phyloP scores from a whole-genome alignment of 2,329 filamentous ascomycete genomes.

The Trichothecium sympodiale region DNA sequence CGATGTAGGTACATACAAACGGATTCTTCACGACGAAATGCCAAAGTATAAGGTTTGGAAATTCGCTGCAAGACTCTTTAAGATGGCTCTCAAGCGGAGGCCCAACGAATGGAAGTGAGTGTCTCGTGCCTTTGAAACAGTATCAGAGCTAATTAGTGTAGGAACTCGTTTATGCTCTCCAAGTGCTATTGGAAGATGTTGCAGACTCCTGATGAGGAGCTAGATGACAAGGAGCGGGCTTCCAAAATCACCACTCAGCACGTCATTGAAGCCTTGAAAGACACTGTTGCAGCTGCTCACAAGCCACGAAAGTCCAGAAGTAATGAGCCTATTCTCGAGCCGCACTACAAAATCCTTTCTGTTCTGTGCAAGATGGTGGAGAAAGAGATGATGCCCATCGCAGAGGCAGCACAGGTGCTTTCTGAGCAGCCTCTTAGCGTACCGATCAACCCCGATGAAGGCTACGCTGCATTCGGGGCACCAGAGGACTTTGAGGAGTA shows the following conservation, averaged over 20 bases:
- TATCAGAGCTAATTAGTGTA: constrained; percentile 12
- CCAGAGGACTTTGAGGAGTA: constrained; percentile 50
- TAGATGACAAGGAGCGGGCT: constrained; percentile 30
- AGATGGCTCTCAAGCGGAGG: constrained; percentile 41
- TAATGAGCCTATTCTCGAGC: constrained; percentile 74
- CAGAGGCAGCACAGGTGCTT: constrained; percentile 39
- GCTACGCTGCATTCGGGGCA: constrained; percentile 22
- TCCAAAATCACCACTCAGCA: constrained; percentile 19
- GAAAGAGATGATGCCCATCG: constrained; percentile 33
- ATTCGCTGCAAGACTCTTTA: constrained; percentile 44
- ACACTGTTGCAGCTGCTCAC: constrained; percentile 37
- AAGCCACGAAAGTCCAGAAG: constrained; percentile 42
- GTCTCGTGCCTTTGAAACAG: background rate
- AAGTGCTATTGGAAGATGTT: constrained; percentile 58
- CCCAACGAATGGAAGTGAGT: constrained; percentile 47
- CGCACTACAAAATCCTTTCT: constrained; percentile 83
- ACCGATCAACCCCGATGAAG: constrained; percentile 18
- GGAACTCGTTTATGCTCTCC: constrained; percentile 48
- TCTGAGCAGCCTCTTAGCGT: constrained; percentile 44
- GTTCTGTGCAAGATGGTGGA: constrained; percentile 71
- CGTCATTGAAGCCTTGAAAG: constrained; percentile 39
- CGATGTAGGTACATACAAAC: constrained; percentile 38
- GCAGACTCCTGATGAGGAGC: constrained; percentile 30
- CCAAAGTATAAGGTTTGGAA: constrained; percentile 51
- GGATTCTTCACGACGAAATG: constrained; percentile 44